Evolutionary conservation across 225 moss, liverwort and hornwort species (phyloP).

Genomic region (Sphagnum contortum): DNA sequence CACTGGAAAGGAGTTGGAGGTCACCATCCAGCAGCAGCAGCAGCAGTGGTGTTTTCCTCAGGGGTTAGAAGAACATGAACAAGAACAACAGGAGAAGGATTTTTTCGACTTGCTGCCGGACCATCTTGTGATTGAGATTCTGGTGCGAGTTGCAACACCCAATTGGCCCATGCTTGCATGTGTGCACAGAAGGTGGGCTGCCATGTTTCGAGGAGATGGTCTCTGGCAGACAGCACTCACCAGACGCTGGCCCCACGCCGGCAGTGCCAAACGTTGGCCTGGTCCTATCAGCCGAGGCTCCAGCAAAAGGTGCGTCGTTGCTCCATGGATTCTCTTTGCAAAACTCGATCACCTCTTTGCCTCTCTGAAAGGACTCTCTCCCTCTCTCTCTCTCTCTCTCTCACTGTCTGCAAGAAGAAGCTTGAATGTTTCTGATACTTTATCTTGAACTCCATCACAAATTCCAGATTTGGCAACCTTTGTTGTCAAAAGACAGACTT

Average conservation of each 20-base stretch:
- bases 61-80: constrained; percentile 4
- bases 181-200: constrained; percentile 85
- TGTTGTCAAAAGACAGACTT: not conserved
- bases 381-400: not conserved
- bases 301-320: constrained; percentile 54
- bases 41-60: constrained; percentile 3
- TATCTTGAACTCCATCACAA: constrained; percentile 1
- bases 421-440: not conserved
- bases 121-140: constrained; percentile 76
- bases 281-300: constrained; percentile 88
- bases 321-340: not conserved
- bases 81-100: constrained; percentile 12
- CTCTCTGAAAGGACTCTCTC: not conserved
- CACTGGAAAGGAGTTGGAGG: too few relatives aligned
- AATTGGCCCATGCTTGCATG: constrained; percentile 92
- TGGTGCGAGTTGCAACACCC: constrained; percentile 58
- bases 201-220: constrained; percentile 70
- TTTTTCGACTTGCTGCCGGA: constrained; percentile 67
- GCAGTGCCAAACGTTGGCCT: constrained; percentile 73
- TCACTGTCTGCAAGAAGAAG: too few relatives aligned
- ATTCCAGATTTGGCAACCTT: not conserved
- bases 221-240: constrained; percentile 77
- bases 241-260: constrained; percentile 66
- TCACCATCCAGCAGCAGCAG: not conserved
- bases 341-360: constrained; percentile 5